Evolutionary conservation across 2,329 filamentous ascomycete species (phyloP).

Genomic region (Alternaria gansuensis): DNA sequence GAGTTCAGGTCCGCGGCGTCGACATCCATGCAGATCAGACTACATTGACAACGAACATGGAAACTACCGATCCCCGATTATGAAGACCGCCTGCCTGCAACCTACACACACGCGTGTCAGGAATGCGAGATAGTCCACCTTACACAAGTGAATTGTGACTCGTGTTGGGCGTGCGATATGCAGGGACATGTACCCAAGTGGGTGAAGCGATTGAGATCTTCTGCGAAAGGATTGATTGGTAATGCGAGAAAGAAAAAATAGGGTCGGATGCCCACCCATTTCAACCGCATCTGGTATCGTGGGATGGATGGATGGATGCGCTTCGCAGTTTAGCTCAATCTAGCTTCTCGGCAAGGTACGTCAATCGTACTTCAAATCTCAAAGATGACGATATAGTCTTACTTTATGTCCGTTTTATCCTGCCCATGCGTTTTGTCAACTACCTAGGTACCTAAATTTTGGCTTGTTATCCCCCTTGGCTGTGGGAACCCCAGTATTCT

Average conservation of each 20-base stretch:
- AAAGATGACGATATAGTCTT: conserved; percentile 24
- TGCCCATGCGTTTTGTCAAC: conserved; percentile 22
- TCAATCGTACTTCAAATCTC: conserved; percentile 21
- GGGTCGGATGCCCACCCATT: neutral
- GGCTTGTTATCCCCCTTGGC: conserved; percentile 8
- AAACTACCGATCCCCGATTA: conserved; percentile 7
- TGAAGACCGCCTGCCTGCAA: conserved; percentile 1
- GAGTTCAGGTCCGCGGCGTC: conserved; percentile 1
- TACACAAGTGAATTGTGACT: conserved; percentile 8
- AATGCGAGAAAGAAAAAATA: conserved; percentile 12
- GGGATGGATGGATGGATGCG: conserved; percentile 6
- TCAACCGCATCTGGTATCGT: conserved; percentile 2
- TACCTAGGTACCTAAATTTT: conserved; percentile 7
- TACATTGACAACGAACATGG: neutral
- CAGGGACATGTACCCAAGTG: conserved; percentile 12
- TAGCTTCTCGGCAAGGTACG: conserved; percentile 17
- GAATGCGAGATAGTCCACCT: conserved; percentile 1
- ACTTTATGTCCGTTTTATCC: conserved; percentile 30
- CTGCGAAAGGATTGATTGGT: conserved; percentile 12
- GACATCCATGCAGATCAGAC: conserved; percentile 3
- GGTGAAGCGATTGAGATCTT: conserved; percentile 7
- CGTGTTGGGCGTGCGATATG: conserved; percentile 11
- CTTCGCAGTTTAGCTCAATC: conserved; percentile 6
- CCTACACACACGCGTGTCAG: conserved; percentile 6
- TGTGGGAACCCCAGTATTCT: neutral